A percentile compares a stretch with the other conserved stretches of the same genome.
Evolutionary conservation across 441 rosid genomes (phyloP).

Genomic region (Adansonia gregorii): DNA sequence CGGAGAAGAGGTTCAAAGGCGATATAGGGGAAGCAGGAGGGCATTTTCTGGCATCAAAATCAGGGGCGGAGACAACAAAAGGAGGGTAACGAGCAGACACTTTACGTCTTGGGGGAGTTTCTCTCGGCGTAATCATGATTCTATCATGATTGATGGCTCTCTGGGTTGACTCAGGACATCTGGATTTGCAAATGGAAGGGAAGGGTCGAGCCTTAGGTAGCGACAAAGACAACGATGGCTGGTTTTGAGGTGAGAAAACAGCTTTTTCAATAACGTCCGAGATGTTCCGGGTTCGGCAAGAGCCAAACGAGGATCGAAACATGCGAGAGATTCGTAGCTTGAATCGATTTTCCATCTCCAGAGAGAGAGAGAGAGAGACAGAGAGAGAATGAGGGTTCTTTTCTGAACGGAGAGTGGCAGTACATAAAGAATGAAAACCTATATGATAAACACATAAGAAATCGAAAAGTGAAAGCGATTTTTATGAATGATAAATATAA

Average conservation of each 20-base stretch:
- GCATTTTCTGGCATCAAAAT: constrained; percentile 31
- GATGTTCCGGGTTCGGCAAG: constrained; percentile 61
- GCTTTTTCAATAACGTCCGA: constrained; percentile 64
- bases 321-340: constrained; percentile 66
- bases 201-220: constrained; percentile 45
- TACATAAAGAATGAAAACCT: background rate
- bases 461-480: background rate
- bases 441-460: constrained; percentile 16
- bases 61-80: constrained; percentile 30
- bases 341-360: constrained; percentile 60
- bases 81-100: constrained; percentile 34
- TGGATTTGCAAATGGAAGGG: constrained; percentile 52
- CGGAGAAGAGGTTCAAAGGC: constrained; percentile 43
- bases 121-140: constrained; percentile 32
- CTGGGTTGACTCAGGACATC: constrained; percentile 36
- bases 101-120: constrained; percentile 39
- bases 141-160: constrained; percentile 34
- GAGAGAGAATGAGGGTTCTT: background rate
- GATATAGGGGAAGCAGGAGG: constrained; percentile 51
- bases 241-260: constrained; percentile 43
- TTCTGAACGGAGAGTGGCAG: constrained; percentile 22
- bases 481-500: background rate
- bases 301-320: constrained; percentile 59
- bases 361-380: constrained; percentile 22
- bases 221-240: constrained; percentile 13